Percentiles rank a stretch among this genome's conserved stretches.
Conservation (phyloP, 108 stramenopile genomes). For the Aureococcus anophagefferens region DNA sequence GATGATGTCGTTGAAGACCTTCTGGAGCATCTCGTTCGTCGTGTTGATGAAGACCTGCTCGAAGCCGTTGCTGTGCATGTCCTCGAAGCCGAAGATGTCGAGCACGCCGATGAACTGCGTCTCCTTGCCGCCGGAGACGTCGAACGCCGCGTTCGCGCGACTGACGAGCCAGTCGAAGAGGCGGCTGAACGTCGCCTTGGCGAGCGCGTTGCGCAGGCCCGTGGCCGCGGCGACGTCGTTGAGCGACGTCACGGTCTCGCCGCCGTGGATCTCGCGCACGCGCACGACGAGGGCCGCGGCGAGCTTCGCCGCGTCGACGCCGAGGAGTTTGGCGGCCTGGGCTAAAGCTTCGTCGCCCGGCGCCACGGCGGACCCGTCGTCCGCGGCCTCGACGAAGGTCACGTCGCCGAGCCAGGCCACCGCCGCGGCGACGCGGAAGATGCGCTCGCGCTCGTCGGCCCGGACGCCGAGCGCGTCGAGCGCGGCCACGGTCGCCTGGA, state of each 20-base stretch:
- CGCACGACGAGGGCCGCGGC: constrained; percentile 62
- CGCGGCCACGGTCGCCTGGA: constrained; percentile 18
- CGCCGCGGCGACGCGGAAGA: constrained; percentile 30
- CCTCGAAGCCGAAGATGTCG: constrained; percentile 45
- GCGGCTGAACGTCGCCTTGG: constrained; percentile 77
- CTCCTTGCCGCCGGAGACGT: constrained; percentile 18
- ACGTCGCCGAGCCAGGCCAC: constrained; percentile 26
- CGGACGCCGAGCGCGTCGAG: constrained; percentile 12
- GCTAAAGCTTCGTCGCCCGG: too few species aligned
- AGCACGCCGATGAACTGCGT: constrained; percentile 33
- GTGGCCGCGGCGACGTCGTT: constrained; percentile 63
- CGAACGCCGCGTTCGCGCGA: constrained; percentile 64
- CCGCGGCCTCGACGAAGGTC: constrained; percentile 4
- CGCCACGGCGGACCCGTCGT: constrained; percentile 2
- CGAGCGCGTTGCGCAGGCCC: constrained; percentile 83
- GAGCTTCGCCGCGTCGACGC: constrained; percentile 65
- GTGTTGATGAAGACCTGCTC: constrained; percentile 99
- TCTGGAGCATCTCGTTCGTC: constrained; percentile 98
- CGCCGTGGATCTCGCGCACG: constrained; percentile 64
- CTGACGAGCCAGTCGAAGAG: constrained; percentile 85
- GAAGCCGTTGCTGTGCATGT: constrained; percentile 73
- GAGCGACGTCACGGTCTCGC: constrained; percentile 57
- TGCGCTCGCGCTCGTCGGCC: constrained; percentile 6
- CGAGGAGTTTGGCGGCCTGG: constrained; percentile 61
- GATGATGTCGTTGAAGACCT: constrained; percentile 98